Evolutionary conservation across 176 grass and related monocot genomes (phyloP), one percentile per base, ranked within the genome.

Genomic region (Dactylis glomerata): DNA sequence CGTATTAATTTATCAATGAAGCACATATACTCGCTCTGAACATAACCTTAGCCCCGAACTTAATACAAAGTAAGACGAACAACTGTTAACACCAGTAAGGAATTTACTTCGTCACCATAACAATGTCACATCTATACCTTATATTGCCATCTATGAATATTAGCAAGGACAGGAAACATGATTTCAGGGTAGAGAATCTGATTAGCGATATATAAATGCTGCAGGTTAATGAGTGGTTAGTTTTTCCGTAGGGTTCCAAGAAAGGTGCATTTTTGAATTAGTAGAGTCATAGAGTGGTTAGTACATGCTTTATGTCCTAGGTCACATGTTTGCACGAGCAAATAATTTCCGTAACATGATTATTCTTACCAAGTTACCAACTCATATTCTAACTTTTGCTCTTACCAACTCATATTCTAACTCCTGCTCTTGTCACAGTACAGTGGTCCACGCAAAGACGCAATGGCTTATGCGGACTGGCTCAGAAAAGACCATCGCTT

Each of bases 391-490:
- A 19, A 19, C 47, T 38, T 27, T 68, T 59, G n/a, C 36, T 76
- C 75, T 13, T 81, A 68, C 68, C 27, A 81, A 26, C 61, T 79
- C 82, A 72, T 82, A 41, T 73, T 83, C 82, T 82, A 75, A 90
- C 50, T 69, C 62, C 31, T 80, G 24, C 36, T 81, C 47, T 87
- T 32, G 62, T 50, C 61, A 70, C 96, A 98, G 96, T 95, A 95
- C 87, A 98, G 96, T 92, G 96, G 89, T 83, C 93, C 90, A 66
- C 79, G 6, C 56, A 88, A 87, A 79, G 96, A 95, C 85, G 89
- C 89, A 81, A 76, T 90, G 73, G 86, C 89, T 11, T 98, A 98
- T 81, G 89, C 90, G 17, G 63, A 93, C 16, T 98, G 93, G 91
- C 86, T 93, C 42, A 93, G 82, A 85, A 78, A 47, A 81, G 93